phyloP scores from a whole-genome alignment of 306 rosid species.

The Phaseolus lunatus region DNA sequence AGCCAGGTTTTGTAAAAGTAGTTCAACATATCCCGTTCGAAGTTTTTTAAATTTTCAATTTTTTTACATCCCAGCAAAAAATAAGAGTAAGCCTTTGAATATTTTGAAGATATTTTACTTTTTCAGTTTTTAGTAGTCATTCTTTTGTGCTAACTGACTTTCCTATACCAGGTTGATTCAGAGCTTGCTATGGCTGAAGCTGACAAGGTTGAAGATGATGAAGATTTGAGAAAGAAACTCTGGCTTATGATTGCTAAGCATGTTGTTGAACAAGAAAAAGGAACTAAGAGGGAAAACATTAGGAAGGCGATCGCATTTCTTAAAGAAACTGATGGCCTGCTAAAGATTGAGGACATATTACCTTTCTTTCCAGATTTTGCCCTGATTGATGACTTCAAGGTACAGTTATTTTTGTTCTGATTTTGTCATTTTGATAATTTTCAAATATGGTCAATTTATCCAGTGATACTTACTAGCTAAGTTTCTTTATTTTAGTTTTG shows the following conservation, averaged over 20 bases:
- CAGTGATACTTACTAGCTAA: background rate
- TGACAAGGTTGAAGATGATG: constrained; percentile 97
- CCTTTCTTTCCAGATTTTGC: constrained; percentile 99
- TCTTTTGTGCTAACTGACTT: constrained; percentile 20
- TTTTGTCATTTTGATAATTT: constrained; percentile 37
- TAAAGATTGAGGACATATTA: constrained; percentile 93
- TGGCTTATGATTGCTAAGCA: constrained; percentile 99
- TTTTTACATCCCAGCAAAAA: background rate
- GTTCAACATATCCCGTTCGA: constrained; percentile 28
- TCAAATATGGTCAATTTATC: constrained; percentile 11
- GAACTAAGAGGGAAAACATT: constrained; percentile 96
- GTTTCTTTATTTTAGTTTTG: constrained; percentile 1
- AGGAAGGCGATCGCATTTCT: constrained; percentile 98
- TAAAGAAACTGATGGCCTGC: constrained; percentile 95
- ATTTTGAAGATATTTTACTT: background rate
- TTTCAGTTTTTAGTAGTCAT: background rate
- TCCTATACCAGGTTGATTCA: constrained; percentile 81
- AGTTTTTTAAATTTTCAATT: background rate
- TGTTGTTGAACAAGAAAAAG: constrained; percentile 94
- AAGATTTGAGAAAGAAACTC: constrained; percentile 97
- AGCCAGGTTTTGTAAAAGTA: constrained; percentile 41
- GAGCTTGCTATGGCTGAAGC: constrained; percentile 99
- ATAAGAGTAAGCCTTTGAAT: background rate
- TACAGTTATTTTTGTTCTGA: constrained; percentile 40
- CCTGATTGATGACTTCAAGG: constrained; percentile 97